phyloP scores from a whole-genome alignment of 1,284 basidiomycete species.

The Cutaneotrichosporon cutaneum region DNA sequence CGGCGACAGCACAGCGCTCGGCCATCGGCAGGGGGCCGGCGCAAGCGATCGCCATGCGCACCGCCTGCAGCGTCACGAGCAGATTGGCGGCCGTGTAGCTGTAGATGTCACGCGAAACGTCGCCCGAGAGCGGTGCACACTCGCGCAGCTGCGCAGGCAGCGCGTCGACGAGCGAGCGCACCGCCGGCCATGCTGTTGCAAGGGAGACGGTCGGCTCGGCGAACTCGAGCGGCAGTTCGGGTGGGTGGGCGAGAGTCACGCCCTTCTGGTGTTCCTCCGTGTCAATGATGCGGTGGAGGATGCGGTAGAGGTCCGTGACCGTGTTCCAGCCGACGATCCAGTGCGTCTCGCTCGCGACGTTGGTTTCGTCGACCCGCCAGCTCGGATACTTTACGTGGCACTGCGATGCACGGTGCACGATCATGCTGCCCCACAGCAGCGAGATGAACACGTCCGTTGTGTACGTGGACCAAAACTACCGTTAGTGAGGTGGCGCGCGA shows the following conservation, averaged over 20 bases:
- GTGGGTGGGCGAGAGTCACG: not conserved
- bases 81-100: conserved; percentile 32
- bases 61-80: conserved; percentile 27
- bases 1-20: conserved; percentile 27
- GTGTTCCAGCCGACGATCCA: conserved; percentile 26
- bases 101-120: conserved; percentile 23
- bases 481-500: not conserved
- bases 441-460: conserved; percentile 22
- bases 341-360: not conserved
- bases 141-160: conserved; percentile 22
- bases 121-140: conserved; percentile 23
- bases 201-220: not conserved
- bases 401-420: conserved; percentile 18
- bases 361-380: conserved; percentile 14
- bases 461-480: conserved; percentile 26
- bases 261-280: not conserved
- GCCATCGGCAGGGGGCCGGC: conserved; percentile 19
- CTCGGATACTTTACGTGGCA: conserved; percentile 20
- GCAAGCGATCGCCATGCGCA: conserved; percentile 28
- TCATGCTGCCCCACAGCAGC: conserved; percentile 17
- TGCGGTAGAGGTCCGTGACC: conserved; percentile 24
- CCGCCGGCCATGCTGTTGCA: conserved; percentile 5
- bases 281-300: conserved; percentile 19
- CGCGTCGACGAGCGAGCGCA: conserved; percentile 6
- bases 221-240: conserved; percentile 2